Conservation (phyloP, 306 rosid species). For the Prinsepia uniflora region DNA sequence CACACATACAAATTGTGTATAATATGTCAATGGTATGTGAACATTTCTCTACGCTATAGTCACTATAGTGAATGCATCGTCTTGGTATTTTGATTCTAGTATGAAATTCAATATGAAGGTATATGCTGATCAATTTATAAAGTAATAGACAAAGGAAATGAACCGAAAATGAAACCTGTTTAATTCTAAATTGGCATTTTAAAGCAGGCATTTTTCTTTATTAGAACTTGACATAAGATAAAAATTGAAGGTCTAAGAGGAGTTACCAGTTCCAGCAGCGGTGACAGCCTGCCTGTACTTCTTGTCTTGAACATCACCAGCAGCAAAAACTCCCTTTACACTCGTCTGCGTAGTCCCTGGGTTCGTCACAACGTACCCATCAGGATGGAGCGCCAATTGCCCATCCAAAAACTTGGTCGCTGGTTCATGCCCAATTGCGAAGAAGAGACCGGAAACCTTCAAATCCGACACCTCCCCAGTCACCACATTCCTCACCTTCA, state of each 20-base stretch:
- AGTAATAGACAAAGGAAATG: background rate
- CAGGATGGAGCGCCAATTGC: constrained; percentile 61
- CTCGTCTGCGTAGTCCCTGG: constrained; percentile 68
- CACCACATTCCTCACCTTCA: constrained; percentile 60
- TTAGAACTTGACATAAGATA: background rate
- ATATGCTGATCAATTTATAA: background rate
- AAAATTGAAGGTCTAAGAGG: background rate
- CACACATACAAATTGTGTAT: background rate
- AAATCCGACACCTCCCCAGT: constrained; percentile 51
- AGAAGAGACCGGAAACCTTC: constrained; percentile 72
- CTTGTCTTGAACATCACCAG: constrained; percentile 95
- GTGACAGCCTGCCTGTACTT: constrained; percentile 93
- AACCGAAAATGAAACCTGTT: no score
- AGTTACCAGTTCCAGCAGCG: constrained; percentile 75
- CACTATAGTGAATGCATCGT: background rate
- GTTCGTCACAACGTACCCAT: constrained; percentile 57
- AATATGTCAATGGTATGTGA: background rate
- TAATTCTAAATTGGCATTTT: background rate
- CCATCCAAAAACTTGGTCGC: constrained; percentile 77
- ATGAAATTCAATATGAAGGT: background rate
- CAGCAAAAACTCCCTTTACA: constrained; percentile 76
- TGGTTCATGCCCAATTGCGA: constrained; percentile 86
- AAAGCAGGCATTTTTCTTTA: background rate
- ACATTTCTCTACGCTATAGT: background rate
- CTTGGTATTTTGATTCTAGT: background rate